Evolutionary conservation across 345 rosid genomes (phyloP).

Genomic region (Garcia nutans): DNA sequence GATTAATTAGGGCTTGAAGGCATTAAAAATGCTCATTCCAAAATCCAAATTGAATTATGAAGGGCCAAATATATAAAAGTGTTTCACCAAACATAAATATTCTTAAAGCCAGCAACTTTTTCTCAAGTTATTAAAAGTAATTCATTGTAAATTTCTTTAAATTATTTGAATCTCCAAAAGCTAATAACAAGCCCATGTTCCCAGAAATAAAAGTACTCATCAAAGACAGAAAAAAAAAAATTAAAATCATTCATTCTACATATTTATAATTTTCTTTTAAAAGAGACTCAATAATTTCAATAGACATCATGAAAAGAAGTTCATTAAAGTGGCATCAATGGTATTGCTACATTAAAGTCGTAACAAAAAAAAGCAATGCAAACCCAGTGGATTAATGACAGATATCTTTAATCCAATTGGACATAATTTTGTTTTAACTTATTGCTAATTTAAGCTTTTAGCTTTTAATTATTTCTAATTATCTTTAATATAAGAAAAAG

Average conservation of each 20-base stretch:
- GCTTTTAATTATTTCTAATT: constrained; percentile 24
- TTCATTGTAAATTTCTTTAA: constrained; percentile 13
- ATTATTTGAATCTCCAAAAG: constrained; percentile 28
- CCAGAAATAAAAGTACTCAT: constrained; percentile 11
- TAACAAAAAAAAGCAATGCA: constrained; percentile 19
- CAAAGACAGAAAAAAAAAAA: constrained; percentile 8
- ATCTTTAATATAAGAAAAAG: constrained; percentile 17
- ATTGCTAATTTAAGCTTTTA: constrained; percentile 14
- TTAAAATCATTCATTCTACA: neutral
- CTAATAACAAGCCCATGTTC: constrained; percentile 35
- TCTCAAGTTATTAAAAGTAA: constrained; percentile 27
- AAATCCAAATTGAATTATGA: constrained; percentile 22
- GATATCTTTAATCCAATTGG: constrained; percentile 24
- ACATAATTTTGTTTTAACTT: constrained; percentile 8
- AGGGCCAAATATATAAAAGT: constrained; percentile 22
- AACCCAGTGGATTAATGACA: constrained; percentile 28
- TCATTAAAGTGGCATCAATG: constrained; percentile 48
- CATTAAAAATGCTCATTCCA: neutral
- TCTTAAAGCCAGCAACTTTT: constrained; percentile 25
- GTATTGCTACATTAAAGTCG: constrained; percentile 36
- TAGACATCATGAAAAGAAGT: constrained; percentile 51
- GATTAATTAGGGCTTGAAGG: constrained; percentile 26
- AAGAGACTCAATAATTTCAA: constrained; percentile 37
- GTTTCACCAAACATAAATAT: constrained; percentile 11
- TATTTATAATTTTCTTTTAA: neutral